Base-by-base conservation (phyloP, 768 basidiomycete species). In the Scleroderma citrinum region DNA sequence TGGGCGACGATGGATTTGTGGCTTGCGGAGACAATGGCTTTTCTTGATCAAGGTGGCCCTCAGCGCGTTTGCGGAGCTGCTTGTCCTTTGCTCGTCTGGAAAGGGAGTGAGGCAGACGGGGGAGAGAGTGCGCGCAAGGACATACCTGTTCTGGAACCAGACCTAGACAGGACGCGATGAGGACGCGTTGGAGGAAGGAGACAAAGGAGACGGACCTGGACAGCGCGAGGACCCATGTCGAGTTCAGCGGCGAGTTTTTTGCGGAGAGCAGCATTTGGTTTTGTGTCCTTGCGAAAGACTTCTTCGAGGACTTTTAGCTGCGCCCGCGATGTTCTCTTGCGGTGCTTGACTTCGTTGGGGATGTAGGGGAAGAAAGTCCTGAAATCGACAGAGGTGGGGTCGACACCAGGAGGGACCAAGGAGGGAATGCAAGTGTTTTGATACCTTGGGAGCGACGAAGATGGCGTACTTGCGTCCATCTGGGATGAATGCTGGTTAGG, bases 281-380 rank as follows among this genome's bases (percentile, higher is more conserved):
- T 98, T 48, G 90, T 90, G 69, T 93, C 92, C 57, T 78, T 75
- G 59, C 80, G 81, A 69, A 95, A 98, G 57, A 92, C 76, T 50
- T 78, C 74, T 67, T 98, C 95, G 56, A 98, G 82, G 56, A 91
- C 80, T 68, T 85, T 85, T 62, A 96, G 84, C 71, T 98, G 95
- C 17, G 81, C 74, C 30, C 83, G 81, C 26, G 92, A 90, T 0
- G 95, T 98, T 46, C 95, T 76, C 59, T 92, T 88, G 51, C 93
- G 75, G 60, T 95, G 93, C 72, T 95, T 95, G 71, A 96, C 89
- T 72, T 94, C 86, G 70, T 89, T 90, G 49, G 89, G 89, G 45
- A 83, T 82, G 69, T 88, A 92, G n/a, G 87, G 83, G 57, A 85
- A 89, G 72, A 91, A 90, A 36, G 86, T 83, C 60, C 85, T 81